Evolutionary conservation across 495 filamentous ascomycete genomes (phyloP).

Genomic region (Sabuloglossum arenarium): DNA sequence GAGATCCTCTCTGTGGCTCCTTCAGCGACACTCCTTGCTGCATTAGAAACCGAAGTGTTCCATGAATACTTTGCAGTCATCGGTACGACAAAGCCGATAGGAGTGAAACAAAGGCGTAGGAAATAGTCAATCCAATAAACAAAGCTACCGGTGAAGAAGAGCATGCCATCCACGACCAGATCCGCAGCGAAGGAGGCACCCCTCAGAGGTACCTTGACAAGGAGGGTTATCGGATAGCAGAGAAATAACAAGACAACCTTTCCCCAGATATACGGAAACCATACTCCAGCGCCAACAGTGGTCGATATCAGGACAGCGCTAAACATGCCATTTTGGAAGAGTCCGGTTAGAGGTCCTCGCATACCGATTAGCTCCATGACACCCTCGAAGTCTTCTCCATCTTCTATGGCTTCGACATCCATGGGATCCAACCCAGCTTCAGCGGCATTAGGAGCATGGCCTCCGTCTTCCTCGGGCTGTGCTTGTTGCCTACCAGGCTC

Average conservation of each 20-base stretch:
- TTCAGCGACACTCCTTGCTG: not conserved
- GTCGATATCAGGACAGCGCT: slow-evolving; percentile 73
- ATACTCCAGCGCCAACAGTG: slow-evolving; percentile 66
- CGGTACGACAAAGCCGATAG: slow-evolving; percentile 12
- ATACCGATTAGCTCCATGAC: slow-evolving; percentile 92
- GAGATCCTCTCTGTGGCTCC: slow-evolving; percentile 4
- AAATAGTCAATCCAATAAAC: slow-evolving; percentile 30
- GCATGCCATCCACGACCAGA: slow-evolving; percentile 38
- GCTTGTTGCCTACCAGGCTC: slow-evolving; percentile 10
- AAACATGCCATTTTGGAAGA: slow-evolving; percentile 89
- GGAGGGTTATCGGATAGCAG: slow-evolving; percentile 51
- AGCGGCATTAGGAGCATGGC: slow-evolving; percentile 12
- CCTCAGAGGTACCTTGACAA: slow-evolving; percentile 47
- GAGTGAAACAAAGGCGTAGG: slow-evolving; percentile 23
- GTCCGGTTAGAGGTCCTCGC: slow-evolving; percentile 72
- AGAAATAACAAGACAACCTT: slow-evolving; percentile 61
- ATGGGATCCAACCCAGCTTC: slow-evolving; percentile 35
- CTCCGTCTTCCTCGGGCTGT: slow-evolving; percentile 8
- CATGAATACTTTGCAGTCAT: not conserved
- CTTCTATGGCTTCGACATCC: slow-evolving; percentile 43
- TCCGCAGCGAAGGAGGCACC: slow-evolving; percentile 51
- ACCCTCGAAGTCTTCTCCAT: slow-evolving; percentile 92
- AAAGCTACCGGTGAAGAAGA: slow-evolving; percentile 32
- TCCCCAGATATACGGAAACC: slow-evolving; percentile 78
- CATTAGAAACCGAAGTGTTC: not conserved